phyloP scores from a whole-genome alignment of 1,284 basidiomycete species.

The Veloporphyrellus conicus region DNA sequence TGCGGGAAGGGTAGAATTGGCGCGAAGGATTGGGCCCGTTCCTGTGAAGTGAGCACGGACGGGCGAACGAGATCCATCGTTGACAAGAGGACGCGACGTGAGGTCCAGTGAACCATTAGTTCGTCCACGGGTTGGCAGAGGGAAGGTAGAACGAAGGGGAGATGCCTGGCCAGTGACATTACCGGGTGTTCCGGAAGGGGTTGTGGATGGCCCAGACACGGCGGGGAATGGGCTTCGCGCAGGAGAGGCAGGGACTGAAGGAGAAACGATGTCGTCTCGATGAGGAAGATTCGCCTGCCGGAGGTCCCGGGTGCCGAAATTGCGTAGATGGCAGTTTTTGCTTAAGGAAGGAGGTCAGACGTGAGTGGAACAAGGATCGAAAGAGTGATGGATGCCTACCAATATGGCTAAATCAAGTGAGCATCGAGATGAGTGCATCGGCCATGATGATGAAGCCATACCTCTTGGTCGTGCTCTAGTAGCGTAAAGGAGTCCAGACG shows the following conservation, averaged over 20 bases:
- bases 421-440: constrained; percentile 7
- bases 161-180: constrained; percentile 19
- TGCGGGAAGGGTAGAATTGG: constrained; percentile 30
- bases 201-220: constrained; percentile 18
- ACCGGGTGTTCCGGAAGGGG: constrained; percentile 7
- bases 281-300: constrained; percentile 69
- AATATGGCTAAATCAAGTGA: constrained; percentile 26
- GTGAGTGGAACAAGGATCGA: neutral
- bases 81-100: constrained; percentile 14
- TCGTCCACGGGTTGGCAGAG: constrained; percentile 20
- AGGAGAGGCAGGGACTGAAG: constrained; percentile 23
- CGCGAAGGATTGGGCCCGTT: constrained; percentile 24
- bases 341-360: constrained; percentile 36
- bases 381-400: constrained; percentile 19
- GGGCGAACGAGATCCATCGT: constrained; percentile 30
- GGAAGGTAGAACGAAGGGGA: constrained; percentile 23
- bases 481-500: constrained; percentile 69
- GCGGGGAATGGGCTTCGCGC: constrained; percentile 18
- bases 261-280: constrained; percentile 32
- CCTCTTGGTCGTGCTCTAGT: constrained; percentile 72
- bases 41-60: constrained; percentile 33
- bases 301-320: constrained; percentile 68
- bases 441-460: constrained; percentile 32
- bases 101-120: constrained; percentile 28
- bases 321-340: constrained; percentile 70